phyloP scores from a whole-genome alignment of 2,329 filamentous ascomycete species.

The Fragosphaeria purpurea region DNA sequence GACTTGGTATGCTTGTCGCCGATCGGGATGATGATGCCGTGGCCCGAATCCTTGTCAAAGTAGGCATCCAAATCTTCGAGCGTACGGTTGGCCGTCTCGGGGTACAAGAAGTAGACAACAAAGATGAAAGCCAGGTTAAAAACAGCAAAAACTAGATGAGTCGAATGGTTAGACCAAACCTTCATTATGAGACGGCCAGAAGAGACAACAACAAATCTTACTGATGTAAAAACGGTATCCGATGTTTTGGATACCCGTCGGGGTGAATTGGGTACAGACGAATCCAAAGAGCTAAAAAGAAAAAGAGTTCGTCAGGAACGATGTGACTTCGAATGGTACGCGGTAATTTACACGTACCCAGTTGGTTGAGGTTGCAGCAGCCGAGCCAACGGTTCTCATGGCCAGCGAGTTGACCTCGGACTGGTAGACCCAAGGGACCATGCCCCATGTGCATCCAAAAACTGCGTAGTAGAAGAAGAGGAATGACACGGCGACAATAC shows the following conservation, averaged over 20 bases:
- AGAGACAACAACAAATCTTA: slow-evolving; percentile 3
- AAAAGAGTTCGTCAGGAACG: too few species aligned
- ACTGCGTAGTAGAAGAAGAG: slow-evolving; percentile 9
- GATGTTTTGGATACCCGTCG: slow-evolving; percentile 12
- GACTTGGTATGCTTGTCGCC: neutral
- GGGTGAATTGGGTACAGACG: slow-evolving; percentile 14
- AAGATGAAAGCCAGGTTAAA: slow-evolving; percentile 17
- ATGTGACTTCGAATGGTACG: too few species aligned
- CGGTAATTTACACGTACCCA: slow-evolving; percentile 2
- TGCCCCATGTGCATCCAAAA: slow-evolving; percentile 7
- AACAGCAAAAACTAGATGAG: slow-evolving; percentile 6
- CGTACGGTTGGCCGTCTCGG: slow-evolving; percentile 14
- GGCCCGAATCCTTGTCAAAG: neutral
- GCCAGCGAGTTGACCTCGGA: slow-evolving; percentile 9
- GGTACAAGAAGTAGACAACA: slow-evolving; percentile 17
- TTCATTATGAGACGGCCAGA: slow-evolving; percentile 3
- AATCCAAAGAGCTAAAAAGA: slow-evolving; percentile 11
- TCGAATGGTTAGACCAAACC: too few species aligned
- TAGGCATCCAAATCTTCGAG: slow-evolving; percentile 3
- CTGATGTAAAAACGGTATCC: slow-evolving; percentile 15
- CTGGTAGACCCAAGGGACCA: slow-evolving; percentile 9
- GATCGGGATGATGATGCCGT: neutral
- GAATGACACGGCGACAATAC: slow-evolving; percentile 1
- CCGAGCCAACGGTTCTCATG: slow-evolving; percentile 12
- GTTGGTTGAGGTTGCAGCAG: slow-evolving; percentile 14